Conservation (phyloP, 106 monocot species). For the Alisma plantagoaquatica region DNA sequence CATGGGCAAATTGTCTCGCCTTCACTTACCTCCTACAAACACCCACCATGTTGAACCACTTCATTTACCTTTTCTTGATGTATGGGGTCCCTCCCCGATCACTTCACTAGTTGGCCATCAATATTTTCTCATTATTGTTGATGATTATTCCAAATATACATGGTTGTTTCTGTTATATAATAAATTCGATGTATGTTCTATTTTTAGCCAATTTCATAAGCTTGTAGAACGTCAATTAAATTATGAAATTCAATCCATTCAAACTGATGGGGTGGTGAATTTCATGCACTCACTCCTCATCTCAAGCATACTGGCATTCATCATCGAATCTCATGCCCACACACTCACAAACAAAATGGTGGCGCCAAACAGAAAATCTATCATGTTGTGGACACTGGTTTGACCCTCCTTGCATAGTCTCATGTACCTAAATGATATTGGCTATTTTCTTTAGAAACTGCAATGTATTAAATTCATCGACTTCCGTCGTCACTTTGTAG, state of each 20-base stretch:
- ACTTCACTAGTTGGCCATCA: not conserved
- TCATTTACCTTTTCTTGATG: no score
- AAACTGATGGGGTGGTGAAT: conserved; percentile 1
- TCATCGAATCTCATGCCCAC: not conserved
- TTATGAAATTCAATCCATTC: not conserved
- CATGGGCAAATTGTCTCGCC: no score
- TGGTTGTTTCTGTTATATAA: conserved; percentile 1
- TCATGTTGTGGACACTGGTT: not conserved
- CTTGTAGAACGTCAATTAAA: conserved; percentile 2
- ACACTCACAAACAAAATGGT: not conserved
- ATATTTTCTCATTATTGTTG: not conserved
- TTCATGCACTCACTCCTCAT: not conserved
- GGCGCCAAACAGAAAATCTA: not conserved
- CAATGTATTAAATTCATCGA: not conserved
- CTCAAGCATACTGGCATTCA: not conserved
- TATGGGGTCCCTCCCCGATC: not conserved
- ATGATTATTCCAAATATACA: not conserved
- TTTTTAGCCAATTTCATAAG: not conserved
- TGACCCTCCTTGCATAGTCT: not conserved
- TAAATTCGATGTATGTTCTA: not conserved
- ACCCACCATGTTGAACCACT: no score
- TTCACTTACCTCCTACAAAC: no score
- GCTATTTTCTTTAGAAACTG: not conserved
- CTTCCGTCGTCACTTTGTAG: not conserved
- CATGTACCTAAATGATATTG: not conserved